These are phyloP conservation scores for Guyanaporus albipodus DNA, from an alignment of 768 basidiomycete genomes.

Conservation along the genomic window DNA sequence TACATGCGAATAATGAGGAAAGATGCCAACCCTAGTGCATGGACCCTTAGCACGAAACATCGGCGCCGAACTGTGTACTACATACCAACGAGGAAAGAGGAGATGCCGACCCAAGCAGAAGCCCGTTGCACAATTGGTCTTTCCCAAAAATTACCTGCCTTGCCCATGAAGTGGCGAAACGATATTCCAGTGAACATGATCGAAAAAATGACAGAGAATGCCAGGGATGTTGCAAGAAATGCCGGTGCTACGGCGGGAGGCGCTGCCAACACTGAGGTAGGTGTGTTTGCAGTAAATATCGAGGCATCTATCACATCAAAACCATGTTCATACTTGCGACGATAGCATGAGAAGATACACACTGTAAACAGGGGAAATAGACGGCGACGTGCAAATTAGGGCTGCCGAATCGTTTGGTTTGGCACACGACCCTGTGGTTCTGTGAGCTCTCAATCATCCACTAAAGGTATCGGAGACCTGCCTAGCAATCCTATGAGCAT, in stretches of 20 bases:
- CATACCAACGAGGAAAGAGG: constrained; percentile 71
- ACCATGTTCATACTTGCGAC: not conserved
- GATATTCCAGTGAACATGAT: constrained; percentile 61
- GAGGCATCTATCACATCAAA: constrained; percentile 49
- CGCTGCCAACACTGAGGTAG: constrained; percentile 51
- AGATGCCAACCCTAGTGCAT: constrained; percentile 52
- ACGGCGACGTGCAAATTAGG: constrained; percentile 53
- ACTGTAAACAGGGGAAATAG: constrained; percentile 63
- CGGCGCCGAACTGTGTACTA: not conserved
- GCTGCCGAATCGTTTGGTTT: constrained; percentile 44
- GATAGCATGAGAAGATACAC: constrained; percentile 16
- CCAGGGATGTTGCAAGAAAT: constrained; percentile 60
- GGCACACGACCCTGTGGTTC: constrained; percentile 60
- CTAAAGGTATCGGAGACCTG: constrained; percentile 24
- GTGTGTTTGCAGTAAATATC: constrained; percentile 53
- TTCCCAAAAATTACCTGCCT: constrained; percentile 46
- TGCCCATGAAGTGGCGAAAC: constrained; percentile 61
- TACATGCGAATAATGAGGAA: constrained; percentile 76
- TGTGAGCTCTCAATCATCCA: constrained; percentile 1
- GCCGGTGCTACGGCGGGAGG: constrained; percentile 58
- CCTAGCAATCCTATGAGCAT: constrained; percentile 66
- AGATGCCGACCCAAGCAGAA: constrained; percentile 72
- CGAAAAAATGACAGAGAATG: constrained; percentile 58
- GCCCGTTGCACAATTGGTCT: constrained; percentile 53
- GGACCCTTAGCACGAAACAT: not conserved